A percentile compares a stretch with the other conserved stretches of the same genome.
Evolutionary conservation across 176 grass and related monocot genomes (phyloP).

Genomic region (Thalia dealbata): DNA sequence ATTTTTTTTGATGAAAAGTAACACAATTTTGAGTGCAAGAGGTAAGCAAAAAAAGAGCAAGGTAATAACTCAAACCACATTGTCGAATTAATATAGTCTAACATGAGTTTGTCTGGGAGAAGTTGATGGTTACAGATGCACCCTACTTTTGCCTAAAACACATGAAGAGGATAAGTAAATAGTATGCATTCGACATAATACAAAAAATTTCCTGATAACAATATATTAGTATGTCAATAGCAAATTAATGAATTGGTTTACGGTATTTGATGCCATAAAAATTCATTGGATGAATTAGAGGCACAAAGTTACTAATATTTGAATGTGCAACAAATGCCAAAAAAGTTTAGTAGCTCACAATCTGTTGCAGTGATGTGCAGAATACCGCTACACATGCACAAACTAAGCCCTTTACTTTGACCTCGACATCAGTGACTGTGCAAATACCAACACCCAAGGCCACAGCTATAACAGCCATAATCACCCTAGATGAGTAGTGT

Average conservation of each 20-base stretch:
- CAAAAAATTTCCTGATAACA: no score
- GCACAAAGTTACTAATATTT: no score
- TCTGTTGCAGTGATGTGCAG: slow-evolving; percentile 95
- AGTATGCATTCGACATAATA: no score
- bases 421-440: slow-evolving; percentile 75
- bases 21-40: not conserved
- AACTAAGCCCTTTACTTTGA: slow-evolving; percentile 75
- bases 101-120: no score
- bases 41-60: not conserved
- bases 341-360: slow-evolving; percentile 38
- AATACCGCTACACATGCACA: slow-evolving; percentile 86
- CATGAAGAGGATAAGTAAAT: no score
- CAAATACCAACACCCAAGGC: slow-evolving; percentile 82
- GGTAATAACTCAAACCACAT: not conserved
- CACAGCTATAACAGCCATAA: slow-evolving; percentile 61
- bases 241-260: no score
- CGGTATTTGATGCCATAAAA: not conserved
- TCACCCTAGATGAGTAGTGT: slow-evolving; percentile 69
- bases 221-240: no score
- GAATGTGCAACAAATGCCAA: not conserved
- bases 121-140: no score
- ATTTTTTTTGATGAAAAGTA: no score
- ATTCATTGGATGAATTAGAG: not conserved
- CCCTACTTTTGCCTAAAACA: not conserved
- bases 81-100: not conserved